Conservation (phyloP, 805 yeast genomes). For the Candida manassasensis region DNA sequence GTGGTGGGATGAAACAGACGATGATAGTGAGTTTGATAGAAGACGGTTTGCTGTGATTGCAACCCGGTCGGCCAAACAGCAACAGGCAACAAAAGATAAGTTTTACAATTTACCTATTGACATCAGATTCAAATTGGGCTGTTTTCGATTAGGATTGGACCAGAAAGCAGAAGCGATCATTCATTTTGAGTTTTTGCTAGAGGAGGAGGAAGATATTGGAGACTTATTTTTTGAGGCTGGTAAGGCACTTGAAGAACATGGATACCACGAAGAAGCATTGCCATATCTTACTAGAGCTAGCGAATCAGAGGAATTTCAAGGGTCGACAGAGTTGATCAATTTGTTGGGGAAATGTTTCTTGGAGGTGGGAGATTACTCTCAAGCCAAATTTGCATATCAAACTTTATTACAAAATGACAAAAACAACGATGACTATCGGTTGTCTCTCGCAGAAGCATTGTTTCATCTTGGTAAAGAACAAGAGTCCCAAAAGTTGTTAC, state of each 20-base stretch:
- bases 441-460: slow-evolving; percentile 78
- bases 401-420: slow-evolving; percentile 54
- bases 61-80: slow-evolving; percentile 7
- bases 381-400: slow-evolving; percentile 58
- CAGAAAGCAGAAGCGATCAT: slow-evolving; percentile 63
- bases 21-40: slow-evolving; percentile 82
- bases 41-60: slow-evolving; percentile 43
- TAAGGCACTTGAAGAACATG: slow-evolving; percentile 60
- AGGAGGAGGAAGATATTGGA: slow-evolving; percentile 54
- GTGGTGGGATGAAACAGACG: slow-evolving; percentile 60
- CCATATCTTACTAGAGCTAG: slow-evolving; percentile 57
- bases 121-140: slow-evolving; percentile 76
- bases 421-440: slow-evolving; percentile 63
- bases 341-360: slow-evolving; percentile 74
- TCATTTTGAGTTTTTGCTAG: slow-evolving; percentile 60
- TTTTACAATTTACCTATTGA: slow-evolving; percentile 69
- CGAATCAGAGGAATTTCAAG: slow-evolving; percentile 46
- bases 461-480: slow-evolving; percentile 60
- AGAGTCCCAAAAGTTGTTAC: slow-evolving; percentile 49
- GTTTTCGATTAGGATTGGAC: slow-evolving; percentile 61
- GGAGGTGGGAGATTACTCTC: slow-evolving; percentile 63
- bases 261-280: slow-evolving; percentile 71
- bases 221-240: slow-evolving; percentile 82
- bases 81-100: slow-evolving; percentile 14
- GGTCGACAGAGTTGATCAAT: slow-evolving; percentile 45